Conservation (phyloP, 169 alveolate species). For the Eimeria maxima region DNA sequence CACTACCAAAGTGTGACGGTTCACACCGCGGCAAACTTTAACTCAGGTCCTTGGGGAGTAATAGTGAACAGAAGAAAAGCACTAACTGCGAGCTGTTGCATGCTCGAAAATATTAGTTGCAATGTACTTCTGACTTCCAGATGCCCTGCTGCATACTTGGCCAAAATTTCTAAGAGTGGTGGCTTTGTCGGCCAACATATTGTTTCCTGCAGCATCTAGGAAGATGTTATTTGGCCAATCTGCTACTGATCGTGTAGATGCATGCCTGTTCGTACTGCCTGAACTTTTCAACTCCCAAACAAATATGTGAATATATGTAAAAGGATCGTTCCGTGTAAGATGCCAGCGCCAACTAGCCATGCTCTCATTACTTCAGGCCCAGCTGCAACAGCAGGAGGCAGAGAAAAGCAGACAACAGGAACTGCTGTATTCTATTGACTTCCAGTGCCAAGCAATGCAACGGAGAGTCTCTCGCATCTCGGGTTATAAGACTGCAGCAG, state of each 20-base stretch:
- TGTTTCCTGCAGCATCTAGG: neutral
- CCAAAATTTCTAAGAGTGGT: neutral
- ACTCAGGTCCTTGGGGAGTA: neutral
- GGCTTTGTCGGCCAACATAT: neutral
- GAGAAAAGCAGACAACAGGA: slow-evolving; percentile 95
- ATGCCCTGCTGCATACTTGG: neutral
- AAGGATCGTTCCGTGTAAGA: neutral
- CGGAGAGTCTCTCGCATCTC: slow-evolving; percentile 94
- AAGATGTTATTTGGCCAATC: neutral
- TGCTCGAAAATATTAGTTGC: neutral
- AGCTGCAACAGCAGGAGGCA: slow-evolving; percentile 93
- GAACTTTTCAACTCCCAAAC: neutral
- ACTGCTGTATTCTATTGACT: slow-evolving; percentile 95
- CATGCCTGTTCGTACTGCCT: neutral
- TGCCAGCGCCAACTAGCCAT: neutral
- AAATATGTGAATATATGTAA: neutral
- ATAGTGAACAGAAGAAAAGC: neutral
- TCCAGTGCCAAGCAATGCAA: slow-evolving; percentile 95
- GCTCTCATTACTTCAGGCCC: slow-evolving; percentile 86
- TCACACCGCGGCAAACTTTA: neutral
- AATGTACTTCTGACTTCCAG: neutral
- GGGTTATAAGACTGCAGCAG: slow-evolving; percentile 95
- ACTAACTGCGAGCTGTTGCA: neutral
- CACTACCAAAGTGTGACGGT: neutral
- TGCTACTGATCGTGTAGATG: neutral